Evolutionary conservation across 257 asterid species (phyloP).

Genomic region (Paraleonurus japonicus): DNA sequence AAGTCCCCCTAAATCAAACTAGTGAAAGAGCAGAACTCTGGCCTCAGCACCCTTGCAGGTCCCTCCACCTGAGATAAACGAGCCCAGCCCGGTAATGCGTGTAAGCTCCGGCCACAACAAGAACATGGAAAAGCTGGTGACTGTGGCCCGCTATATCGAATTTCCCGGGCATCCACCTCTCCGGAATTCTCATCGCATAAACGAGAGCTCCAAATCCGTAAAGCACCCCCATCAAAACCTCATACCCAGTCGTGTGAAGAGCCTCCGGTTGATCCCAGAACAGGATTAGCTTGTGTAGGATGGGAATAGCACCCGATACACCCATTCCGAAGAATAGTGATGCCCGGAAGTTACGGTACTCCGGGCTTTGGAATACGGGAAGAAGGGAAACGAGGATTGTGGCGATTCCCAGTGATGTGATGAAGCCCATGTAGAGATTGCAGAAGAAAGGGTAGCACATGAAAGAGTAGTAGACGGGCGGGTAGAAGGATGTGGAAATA

Average conservation of each 20-base stretch:
- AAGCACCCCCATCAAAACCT: conserved; percentile 75
- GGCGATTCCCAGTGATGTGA: conserved; percentile 69
- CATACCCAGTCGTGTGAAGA: conserved; percentile 72
- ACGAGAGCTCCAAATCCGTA: conserved; percentile 81
- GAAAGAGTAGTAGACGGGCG: conserved; percentile 91
- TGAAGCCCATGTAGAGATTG: conserved; percentile 81
- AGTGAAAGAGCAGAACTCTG: background rate
- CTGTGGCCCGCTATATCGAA: conserved; percentile 93
- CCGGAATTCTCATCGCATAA: conserved; percentile 80
- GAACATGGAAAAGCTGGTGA: conserved; percentile 88
- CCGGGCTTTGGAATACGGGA: conserved; percentile 81
- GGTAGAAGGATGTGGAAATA: conserved; percentile 92
- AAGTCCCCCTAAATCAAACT: background rate
- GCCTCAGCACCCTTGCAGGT: conserved; percentile 73
- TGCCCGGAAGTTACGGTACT: conserved; percentile 76
- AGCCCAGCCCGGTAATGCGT: conserved; percentile 95
- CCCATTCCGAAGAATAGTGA: conserved; percentile 88
- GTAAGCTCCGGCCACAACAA: conserved; percentile 93
- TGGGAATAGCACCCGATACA: conserved; percentile 72
- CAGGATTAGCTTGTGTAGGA: conserved; percentile 74
- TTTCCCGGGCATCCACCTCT: conserved; percentile 94
- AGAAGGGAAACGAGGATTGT: conserved; percentile 72
- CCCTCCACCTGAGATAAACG: conserved; percentile 89
- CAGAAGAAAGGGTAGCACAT: conserved; percentile 90
- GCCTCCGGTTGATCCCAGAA: conserved; percentile 93